These are phyloP conservation scores for Monosporozyma unispora DNA, from an alignment of 805 yeast species.

Conservation along the genomic window DNA sequence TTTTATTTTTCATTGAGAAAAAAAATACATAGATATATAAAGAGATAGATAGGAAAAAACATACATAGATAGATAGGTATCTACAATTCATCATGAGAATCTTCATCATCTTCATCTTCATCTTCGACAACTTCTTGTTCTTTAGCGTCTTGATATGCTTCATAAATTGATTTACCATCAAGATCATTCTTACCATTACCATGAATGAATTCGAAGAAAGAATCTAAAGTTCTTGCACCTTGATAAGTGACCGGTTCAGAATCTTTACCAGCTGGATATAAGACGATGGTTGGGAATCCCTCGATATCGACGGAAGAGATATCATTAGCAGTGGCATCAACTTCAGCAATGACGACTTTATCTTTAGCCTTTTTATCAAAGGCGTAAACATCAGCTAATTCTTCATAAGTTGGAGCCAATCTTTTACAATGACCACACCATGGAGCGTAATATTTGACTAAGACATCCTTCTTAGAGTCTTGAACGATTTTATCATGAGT, in stretches of 20 bases:
- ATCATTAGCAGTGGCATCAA: conserved; percentile 88
- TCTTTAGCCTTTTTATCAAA: conserved; percentile 39
- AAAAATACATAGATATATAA: neutral
- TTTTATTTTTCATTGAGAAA: conserved; percentile 3
- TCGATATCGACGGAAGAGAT: conserved; percentile 61
- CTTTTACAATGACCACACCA: conserved; percentile 98
- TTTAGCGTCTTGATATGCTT: conserved; percentile 10
- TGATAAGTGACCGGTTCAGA: conserved; percentile 54
- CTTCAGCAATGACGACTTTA: conserved; percentile 67
- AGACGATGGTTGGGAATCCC: conserved; percentile 89
- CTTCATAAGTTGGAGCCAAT: conserved; percentile 83
- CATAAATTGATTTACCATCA: conserved; percentile 40
- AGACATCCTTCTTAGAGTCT: conserved; percentile 53
- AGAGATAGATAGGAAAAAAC: neutral
- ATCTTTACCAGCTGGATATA: conserved; percentile 83
- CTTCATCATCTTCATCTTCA: conserved; percentile 14
- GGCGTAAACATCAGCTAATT: conserved; percentile 62
- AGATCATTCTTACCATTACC: conserved; percentile 53
- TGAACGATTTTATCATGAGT: conserved; percentile 63
- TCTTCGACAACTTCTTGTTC: conserved; percentile 13
- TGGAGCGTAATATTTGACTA: conserved; percentile 92
- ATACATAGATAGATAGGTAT: neutral
- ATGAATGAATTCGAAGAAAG: conserved; percentile 61
- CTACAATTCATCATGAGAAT: conserved; percentile 30
- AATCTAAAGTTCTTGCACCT: conserved; percentile 68